Evolutionary conservation across 192 early-diverging fungal species (phyloP).

Genomic region (Gaertneriomyces sp.): DNA sequence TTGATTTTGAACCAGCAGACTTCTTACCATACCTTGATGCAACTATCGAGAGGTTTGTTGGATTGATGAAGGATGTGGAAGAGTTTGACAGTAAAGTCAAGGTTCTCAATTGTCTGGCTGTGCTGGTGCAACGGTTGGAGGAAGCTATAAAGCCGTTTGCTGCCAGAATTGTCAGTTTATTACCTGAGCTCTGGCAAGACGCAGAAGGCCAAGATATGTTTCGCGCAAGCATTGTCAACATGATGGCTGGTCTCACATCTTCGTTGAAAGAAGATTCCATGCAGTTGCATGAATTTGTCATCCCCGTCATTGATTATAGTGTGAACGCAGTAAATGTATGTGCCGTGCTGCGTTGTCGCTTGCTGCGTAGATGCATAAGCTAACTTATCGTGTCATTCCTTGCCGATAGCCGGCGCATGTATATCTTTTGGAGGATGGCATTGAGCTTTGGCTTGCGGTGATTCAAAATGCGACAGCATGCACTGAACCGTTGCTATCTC

Average conservation of each 20-base stretch:
- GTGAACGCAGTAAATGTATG: slow-evolving; percentile 57
- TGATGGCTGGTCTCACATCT: slow-evolving; percentile 29
- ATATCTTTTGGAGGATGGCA: slow-evolving; percentile 83
- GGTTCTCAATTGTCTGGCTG: slow-evolving; percentile 68
- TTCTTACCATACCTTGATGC: slow-evolving; percentile 68
- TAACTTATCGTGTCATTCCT: neutral
- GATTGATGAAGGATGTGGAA: slow-evolving; percentile 60
- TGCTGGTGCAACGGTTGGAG: slow-evolving; percentile 76
- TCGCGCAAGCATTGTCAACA: slow-evolving; percentile 70
- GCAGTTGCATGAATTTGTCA: slow-evolving; percentile 67
- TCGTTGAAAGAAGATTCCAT: slow-evolving; percentile 66
- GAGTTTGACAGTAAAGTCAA: slow-evolving; percentile 74
- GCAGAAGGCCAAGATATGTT: slow-evolving; percentile 75
- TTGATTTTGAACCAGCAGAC: slow-evolving; percentile 73
- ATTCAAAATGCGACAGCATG: slow-evolving; percentile 64
- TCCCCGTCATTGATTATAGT: slow-evolving; percentile 74
- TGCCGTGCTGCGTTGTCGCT: slow-evolving; percentile 1
- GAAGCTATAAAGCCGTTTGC: slow-evolving; percentile 59
- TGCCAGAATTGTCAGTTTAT: slow-evolving; percentile 62
- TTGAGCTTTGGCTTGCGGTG: slow-evolving; percentile 84
- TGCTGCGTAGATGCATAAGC: neutral
- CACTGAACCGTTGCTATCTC: slow-evolving; percentile 51
- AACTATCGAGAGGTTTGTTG: slow-evolving; percentile 54
- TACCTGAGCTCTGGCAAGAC: slow-evolving; percentile 79
- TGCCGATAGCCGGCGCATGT: slow-evolving; percentile 54